phyloP scores from a whole-genome alignment of 768 basidiomycete genomes.

The Hydnomerulius pinastri region DNA sequence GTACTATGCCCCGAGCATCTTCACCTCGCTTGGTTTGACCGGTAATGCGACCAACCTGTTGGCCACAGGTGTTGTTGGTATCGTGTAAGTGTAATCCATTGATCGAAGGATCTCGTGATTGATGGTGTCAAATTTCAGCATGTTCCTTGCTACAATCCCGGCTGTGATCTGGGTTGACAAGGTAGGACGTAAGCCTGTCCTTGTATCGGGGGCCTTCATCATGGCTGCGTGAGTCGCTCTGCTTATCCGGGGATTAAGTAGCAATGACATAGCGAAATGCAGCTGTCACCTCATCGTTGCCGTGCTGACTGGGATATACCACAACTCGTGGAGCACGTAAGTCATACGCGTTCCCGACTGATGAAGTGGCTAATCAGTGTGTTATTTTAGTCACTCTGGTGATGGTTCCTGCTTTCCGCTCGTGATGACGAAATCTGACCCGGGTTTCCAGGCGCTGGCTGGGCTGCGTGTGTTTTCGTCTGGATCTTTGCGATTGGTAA shows the following conservation, averaged over 20 bases:
- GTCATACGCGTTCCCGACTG: constrained; percentile 19
- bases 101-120: neutral
- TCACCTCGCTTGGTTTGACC: constrained; percentile 56
- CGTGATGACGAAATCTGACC: neutral
- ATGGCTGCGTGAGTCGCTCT: constrained; percentile 57
- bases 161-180: constrained; percentile 83
- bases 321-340: constrained; percentile 53
- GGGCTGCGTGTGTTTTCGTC: constrained; percentile 68
- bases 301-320: constrained; percentile 59
- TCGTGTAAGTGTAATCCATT: constrained; percentile 51
- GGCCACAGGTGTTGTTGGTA: constrained; percentile 75
- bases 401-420: neutral
- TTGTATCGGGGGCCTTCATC: constrained; percentile 71
- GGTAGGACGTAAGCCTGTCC: constrained; percentile 70
- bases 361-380: neutral
- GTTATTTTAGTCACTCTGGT: constrained; percentile 4
- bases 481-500: constrained; percentile 74
- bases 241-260: constrained; percentile 11
- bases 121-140: constrained; percentile 35
- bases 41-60: constrained; percentile 61
- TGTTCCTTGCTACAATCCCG: constrained; percentile 78
- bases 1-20: constrained; percentile 78
- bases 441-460: constrained; percentile 55
- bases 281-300: constrained; percentile 75
- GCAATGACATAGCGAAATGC: constrained; percentile 13